Evolutionary conservation across 495 filamentous ascomycete species (phyloP), one percentile per base, ranked within the genome.

Genomic region (Pseudotulostoma volvatum): DNA sequence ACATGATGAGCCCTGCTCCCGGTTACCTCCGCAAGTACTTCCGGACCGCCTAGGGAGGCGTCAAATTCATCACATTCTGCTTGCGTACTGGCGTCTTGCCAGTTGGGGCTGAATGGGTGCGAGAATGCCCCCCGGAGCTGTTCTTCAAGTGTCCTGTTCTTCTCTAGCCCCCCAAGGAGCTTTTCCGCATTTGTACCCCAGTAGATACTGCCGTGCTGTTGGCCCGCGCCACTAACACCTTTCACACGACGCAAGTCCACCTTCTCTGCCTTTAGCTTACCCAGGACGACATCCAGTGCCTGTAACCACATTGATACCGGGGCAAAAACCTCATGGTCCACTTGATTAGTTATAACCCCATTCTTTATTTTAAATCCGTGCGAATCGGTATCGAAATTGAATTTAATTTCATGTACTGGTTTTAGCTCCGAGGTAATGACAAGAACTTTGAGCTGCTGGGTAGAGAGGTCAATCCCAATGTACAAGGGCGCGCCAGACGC

Each of bases 81-180:
- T 63, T 94, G 85, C 0, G 90, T 96, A 56, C 84, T 93, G 33
- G 83, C 74, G 56, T 97, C 90, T 57, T 96, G 90, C 90, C 90
- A 97, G 59, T 96, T 97, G 5, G 90, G 90, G 40, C 80, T 85
- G 59, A 73, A 86, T 5, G 79, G 77, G 55, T 92, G 81, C 4
- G 84, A 81, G 53, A 97, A 93, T 0, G 79, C 84, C 1, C 57
- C 60, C 9, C 59, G 56, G n/a, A 88, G 58, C 57, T 90, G 82
- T 32, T 79, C 73, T 30, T 84, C 70, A 16, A 88, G 60, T 1
- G 61, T 48, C 52, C 68, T 72, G 30, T 54, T 57, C 3, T 69
- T 42, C 47, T 86, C 66, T 16, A 96, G 61, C 11, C 47, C 64
- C 5, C 48, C 55, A 32, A 96, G 65, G 16, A 79, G 46, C 3